Conservation (phyloP, 768 basidiomycete species). For the Mycena rebaudengoi region DNA sequence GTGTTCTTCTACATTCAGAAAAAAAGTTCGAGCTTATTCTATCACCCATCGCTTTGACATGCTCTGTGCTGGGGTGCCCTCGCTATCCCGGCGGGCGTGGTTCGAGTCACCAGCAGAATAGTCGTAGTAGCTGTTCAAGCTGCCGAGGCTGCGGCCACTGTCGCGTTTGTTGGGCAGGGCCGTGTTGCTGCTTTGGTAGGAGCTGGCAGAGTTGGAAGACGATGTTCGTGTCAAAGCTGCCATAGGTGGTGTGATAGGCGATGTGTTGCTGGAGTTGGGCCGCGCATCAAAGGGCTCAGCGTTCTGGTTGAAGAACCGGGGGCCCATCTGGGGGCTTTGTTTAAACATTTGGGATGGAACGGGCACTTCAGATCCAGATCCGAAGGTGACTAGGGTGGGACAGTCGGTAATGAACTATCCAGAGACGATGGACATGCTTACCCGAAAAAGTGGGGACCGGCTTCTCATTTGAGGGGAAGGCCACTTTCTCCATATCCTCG, state of each 20-base stretch:
- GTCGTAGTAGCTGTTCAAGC: slow-evolving; percentile 41
- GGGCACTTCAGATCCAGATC: slow-evolving; percentile 44
- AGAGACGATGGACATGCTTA: slow-evolving; percentile 11
- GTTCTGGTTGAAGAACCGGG: slow-evolving; percentile 55
- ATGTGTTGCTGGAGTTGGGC: slow-evolving; percentile 26
- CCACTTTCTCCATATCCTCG: slow-evolving; percentile 62
- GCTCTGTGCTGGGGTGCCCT: slow-evolving; percentile 29
- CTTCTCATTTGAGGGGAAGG: slow-evolving; percentile 64
- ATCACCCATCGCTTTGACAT: slow-evolving; percentile 28
- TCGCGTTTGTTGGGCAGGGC: slow-evolving; percentile 44
- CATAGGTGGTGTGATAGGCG: slow-evolving; percentile 40
- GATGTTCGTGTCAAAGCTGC: slow-evolving; percentile 47
- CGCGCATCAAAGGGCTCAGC: slow-evolving; percentile 50
- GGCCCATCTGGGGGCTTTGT: slow-evolving; percentile 46
- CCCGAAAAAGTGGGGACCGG: slow-evolving; percentile 65
- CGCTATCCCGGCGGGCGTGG: slow-evolving; percentile 42
- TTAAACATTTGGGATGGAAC: slow-evolving; percentile 49
- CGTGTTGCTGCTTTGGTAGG: slow-evolving; percentile 36
- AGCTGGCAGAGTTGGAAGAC: slow-evolving; percentile 41
- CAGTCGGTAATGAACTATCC: background rate
- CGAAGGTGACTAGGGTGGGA: slow-evolving; percentile 34
- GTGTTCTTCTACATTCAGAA: slow-evolving; percentile 10
- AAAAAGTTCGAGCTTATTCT: slow-evolving; percentile 10
- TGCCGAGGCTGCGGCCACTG: slow-evolving; percentile 52
- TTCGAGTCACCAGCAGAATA: slow-evolving; percentile 40